phyloP scores from a whole-genome alignment of 257 asterid species.

The Solanum bukasovii region DNA sequence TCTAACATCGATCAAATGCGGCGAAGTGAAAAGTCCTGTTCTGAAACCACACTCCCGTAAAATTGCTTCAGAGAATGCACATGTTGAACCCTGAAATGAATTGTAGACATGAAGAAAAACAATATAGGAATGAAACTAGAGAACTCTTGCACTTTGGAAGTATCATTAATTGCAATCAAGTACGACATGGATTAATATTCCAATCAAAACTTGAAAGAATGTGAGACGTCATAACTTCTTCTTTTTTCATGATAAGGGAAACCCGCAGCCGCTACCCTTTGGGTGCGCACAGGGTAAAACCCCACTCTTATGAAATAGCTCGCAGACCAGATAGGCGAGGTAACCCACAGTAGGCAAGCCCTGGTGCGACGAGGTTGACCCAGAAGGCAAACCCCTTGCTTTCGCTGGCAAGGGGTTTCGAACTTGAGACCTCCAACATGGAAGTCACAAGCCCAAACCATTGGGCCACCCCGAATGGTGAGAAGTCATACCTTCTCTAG shows the following conservation, averaged over 20 bases:
- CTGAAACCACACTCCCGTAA: constrained; percentile 69
- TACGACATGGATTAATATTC: not conserved
- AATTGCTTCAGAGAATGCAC: constrained; percentile 76
- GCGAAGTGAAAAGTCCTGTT: constrained; percentile 89
- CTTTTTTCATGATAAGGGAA: not conserved
- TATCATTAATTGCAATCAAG: not conserved
- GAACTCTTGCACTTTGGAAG: not conserved
- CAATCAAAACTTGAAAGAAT: not conserved
- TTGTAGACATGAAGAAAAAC: constrained; percentile 5
- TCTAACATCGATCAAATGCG: constrained; percentile 87
- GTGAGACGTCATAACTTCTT: not conserved
- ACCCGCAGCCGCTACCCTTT: not conserved
- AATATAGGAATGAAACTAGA: not conserved
- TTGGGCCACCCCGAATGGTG: not conserved
- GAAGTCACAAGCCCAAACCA: not conserved
- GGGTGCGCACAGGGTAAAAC: not conserved
- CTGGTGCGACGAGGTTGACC: not conserved
- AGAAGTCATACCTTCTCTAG: not conserved
- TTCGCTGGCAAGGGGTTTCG: not conserved
- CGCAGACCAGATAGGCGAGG: not conserved
- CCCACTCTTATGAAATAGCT: not conserved
- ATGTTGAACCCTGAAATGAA: constrained; percentile 73
- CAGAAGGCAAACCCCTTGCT: not conserved
- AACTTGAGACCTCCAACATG: not conserved
- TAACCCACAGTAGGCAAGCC: not conserved